phyloP scores from a whole-genome alignment of 2,329 filamentous ascomycete species.

The Ramularia collo-cygni region DNA sequence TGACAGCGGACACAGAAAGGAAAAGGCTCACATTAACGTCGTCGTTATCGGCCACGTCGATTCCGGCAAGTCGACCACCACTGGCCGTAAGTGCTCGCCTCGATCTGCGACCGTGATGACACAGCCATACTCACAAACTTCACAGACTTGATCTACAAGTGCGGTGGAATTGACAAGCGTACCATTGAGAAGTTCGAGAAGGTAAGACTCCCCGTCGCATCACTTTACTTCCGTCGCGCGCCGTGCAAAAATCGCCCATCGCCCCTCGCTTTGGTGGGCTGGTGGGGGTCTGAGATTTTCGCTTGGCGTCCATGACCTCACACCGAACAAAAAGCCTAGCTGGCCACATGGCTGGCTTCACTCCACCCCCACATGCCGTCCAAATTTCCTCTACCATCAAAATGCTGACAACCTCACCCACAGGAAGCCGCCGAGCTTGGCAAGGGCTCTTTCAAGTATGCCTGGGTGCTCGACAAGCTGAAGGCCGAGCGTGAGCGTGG shows the following conservation, averaged over 20 bases:
- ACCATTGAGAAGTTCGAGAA: slow-evolving; percentile 99
- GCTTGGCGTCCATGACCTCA: slow-evolving; percentile 15
- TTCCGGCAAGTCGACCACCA: slow-evolving; percentile 98
- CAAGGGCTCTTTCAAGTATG: slow-evolving; percentile 99
- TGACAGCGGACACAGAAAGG: slow-evolving; percentile 61
- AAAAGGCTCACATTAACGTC: slow-evolving; percentile 90
- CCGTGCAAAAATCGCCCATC: slow-evolving; percentile 11
- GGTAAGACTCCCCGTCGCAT: slow-evolving; percentile 47
- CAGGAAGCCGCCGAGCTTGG: slow-evolving; percentile 98
- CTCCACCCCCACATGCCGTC: neutral
- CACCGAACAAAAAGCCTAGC: no score
- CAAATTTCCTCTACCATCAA: neutral
- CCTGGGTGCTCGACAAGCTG: slow-evolving; percentile 99
- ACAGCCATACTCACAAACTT: slow-evolving; percentile 48
- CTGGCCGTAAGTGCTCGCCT: slow-evolving; percentile 57
- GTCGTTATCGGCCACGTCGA: slow-evolving; percentile 99
- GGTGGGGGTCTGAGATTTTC: slow-evolving; percentile 22
- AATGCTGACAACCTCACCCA: slow-evolving; percentile 31
- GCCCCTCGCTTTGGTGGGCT: slow-evolving; percentile 8
- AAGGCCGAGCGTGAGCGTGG: slow-evolving; percentile 99
- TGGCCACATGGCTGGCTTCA: neutral
- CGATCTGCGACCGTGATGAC: slow-evolving; percentile 24
- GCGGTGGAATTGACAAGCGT: slow-evolving; percentile 99
- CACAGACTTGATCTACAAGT: slow-evolving; percentile 99
- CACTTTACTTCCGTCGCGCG: slow-evolving; percentile 1